Base-by-base conservation (phyloP, 2,329 filamentous ascomycete species). In the Aspergillus fumigatus region DNA sequence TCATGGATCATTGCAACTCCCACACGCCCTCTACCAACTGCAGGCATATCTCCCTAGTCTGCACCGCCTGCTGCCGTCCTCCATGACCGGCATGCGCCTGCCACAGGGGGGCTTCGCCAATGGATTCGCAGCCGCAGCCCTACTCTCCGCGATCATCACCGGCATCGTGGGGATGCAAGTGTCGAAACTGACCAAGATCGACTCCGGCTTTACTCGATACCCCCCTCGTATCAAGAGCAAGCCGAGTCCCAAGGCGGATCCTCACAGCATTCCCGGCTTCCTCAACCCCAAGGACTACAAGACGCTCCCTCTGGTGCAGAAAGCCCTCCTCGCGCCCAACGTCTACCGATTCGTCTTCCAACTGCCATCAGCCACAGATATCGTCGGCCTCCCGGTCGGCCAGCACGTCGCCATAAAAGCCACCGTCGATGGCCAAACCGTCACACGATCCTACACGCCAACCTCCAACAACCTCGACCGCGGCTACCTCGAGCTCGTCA, bases 401-500 rank as follows among this genome's bases (percentile, higher is more conserved):
- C 82, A 85, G 62, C 82, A 84, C 60, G 75, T 84, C 3, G 74
- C 80, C 47, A 80, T 85, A 56, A 76, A 77, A 54, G 79, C 79
- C 1, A 70, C 67, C 1, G 65, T 83, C 6, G 70, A 79, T 43
- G 79, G 77, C 6, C 70, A 80, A 56, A 61, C 69, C 1, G 76
- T 85, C 14, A 69, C 73, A 2, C 73, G 82, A 3, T 83, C 81
- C 0, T 85, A 85, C 63, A 85, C 82, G 0, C 82, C 73, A 0
- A 73, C 68, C 3, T 73, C 73, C 1, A 72, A 70, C 51, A 68
- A 73, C 53, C 26, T 63, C 8, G 70, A 75, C 52, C 57, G 59
- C 1, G 71, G 72, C 2, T 53, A 56, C 11, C 50, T 75, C 35
- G 72, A 73, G 19, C 59, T 75, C 4, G 61, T 74, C 10, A 68